Evolutionary conservation across 2,329 filamentous ascomycete species (phyloP).

Genomic region (Colletotrichum destructivum): DNA sequence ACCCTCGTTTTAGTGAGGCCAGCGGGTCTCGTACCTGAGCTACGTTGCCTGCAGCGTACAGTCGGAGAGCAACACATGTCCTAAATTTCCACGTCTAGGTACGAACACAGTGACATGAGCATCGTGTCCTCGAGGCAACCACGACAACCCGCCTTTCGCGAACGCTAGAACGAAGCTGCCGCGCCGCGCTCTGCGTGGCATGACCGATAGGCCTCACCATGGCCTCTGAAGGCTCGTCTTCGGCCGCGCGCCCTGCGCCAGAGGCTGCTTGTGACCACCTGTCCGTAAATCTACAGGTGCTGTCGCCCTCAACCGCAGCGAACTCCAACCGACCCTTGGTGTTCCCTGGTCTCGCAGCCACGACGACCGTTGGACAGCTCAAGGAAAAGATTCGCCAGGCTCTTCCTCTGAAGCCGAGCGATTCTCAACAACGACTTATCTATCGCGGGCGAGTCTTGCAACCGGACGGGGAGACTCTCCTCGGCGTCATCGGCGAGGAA

Average conservation of each 20-base stretch:
- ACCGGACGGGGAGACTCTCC: slow-evolving; percentile 69
- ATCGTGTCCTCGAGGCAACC: slow-evolving; percentile 23
- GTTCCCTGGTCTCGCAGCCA: slow-evolving; percentile 63
- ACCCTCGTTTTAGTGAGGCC: slow-evolving; percentile 32
- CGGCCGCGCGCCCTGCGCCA: slow-evolving; percentile 48
- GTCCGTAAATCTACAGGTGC: slow-evolving; percentile 69
- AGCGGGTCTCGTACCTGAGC: slow-evolving; percentile 40
- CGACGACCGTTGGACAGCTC: slow-evolving; percentile 69
- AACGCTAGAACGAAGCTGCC: slow-evolving; percentile 34
- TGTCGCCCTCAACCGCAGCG: slow-evolving; percentile 68
- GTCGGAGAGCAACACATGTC: slow-evolving; percentile 40
- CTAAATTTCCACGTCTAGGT: slow-evolving; percentile 26
- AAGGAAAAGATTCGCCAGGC: slow-evolving; percentile 71
- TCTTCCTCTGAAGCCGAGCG: slow-evolving; percentile 64
- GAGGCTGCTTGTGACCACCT: slow-evolving; percentile 50
- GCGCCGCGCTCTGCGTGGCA: slow-evolving; percentile 38
- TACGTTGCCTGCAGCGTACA: slow-evolving; percentile 17
- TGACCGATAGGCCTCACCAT: slow-evolving; percentile 50
- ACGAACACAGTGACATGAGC: slow-evolving; percentile 36
- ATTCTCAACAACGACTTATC: slow-evolving; percentile 73
- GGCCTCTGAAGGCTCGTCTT: slow-evolving; percentile 54
- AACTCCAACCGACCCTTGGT: slow-evolving; percentile 66
- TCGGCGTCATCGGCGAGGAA: slow-evolving; percentile 70
- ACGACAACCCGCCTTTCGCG: slow-evolving; percentile 12
- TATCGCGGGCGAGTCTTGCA: slow-evolving; percentile 71